Conservation (phyloP, 495 filamentous ascomycete genomes). For the Penicillium psychrofluorescens region DNA sequence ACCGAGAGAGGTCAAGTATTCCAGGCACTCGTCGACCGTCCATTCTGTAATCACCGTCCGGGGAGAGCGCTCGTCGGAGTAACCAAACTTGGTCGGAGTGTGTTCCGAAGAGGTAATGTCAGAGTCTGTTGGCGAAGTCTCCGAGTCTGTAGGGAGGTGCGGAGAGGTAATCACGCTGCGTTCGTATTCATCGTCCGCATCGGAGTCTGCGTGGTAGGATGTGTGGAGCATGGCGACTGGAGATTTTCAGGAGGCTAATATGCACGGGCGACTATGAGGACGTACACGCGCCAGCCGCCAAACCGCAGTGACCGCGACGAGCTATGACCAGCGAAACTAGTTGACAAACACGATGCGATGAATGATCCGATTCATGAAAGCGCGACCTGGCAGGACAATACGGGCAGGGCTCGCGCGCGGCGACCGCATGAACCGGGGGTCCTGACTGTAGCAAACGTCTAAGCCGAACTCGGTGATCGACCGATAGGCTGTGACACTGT, state of each 20-base stretch:
- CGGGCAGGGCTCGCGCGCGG: no score
- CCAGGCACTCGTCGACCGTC: conserved; percentile 80
- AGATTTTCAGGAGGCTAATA: background rate
- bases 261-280: background rate
- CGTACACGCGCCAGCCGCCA: conserved; percentile 1
- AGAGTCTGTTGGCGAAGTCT: conserved; percentile 73
- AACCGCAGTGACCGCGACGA: background rate
- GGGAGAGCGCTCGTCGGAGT: conserved; percentile 60
- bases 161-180: conserved; percentile 71
- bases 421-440: no score
- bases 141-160: conserved; percentile 63
- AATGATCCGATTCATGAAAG: no score
- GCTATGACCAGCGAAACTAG: background rate
- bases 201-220: conserved; percentile 70
- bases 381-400: no score
- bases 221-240: conserved; percentile 39
- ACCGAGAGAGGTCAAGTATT: conserved; percentile 73
- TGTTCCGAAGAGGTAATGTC: conserved; percentile 76
- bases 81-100: conserved; percentile 79
- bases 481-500: no score
- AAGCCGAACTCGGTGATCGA: no score
- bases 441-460: no score
- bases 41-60: conserved; percentile 80
- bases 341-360: no score
- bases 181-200: conserved; percentile 94